Conservation (phyloP, 2,329 filamentous ascomycete species). For the Tolypocladium ovalisporum region DNA sequence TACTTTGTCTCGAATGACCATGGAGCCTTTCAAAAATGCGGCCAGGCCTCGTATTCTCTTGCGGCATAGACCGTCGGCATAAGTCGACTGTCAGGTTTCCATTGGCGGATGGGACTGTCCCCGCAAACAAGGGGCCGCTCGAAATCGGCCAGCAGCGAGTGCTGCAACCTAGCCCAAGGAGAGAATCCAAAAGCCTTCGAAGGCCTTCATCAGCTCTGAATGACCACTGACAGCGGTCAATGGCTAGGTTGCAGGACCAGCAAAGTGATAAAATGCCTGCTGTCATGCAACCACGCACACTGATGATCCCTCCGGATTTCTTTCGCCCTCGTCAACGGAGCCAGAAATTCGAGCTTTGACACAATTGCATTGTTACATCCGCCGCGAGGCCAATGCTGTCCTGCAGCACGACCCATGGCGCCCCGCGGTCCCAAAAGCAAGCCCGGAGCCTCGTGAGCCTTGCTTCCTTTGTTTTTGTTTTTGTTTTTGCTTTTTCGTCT, state of each 20-base stretch:
- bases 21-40: background rate
- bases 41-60: background rate
- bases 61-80: background rate
- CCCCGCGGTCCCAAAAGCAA: background rate
- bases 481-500: background rate
- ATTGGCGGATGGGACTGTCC: background rate
- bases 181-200: background rate
- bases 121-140: background rate
- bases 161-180: background rate
- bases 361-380: background rate
- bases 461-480: background rate
- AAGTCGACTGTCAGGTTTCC: background rate
- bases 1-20: background rate
- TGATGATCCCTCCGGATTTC: background rate
- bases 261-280: background rate
- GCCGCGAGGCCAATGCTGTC: background rate
- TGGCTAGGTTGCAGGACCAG: background rate
- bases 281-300: background rate
- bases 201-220: background rate
- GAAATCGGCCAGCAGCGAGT: background rate
- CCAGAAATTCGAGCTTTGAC: background rate
- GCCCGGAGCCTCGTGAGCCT: background rate
- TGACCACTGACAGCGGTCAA: background rate
- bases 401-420: background rate
- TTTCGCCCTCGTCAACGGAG: background rate